Conservation (phyloP, 2,329 filamentous ascomycete species). For the Pseudogymnoascus sp. region DNA sequence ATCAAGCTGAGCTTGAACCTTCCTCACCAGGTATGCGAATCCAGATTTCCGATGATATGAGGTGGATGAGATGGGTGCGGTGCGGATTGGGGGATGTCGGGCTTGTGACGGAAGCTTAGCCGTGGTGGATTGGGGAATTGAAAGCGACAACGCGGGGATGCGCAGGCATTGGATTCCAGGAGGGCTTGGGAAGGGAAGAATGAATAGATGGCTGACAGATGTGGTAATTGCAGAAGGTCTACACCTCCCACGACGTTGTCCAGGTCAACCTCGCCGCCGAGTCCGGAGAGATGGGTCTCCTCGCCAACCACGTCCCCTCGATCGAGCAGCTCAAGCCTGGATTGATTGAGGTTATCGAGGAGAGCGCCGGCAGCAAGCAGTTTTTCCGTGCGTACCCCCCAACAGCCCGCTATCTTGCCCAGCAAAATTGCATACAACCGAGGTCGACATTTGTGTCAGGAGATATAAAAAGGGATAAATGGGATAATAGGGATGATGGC, state of each 20-base stretch:
- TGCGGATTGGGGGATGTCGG: not conserved
- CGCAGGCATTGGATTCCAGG: not conserved
- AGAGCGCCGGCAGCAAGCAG: conserved; percentile 82
- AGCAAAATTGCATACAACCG: not conserved
- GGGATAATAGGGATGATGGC: not conserved
- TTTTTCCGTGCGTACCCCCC: conserved; percentile 76
- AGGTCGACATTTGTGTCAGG: not conserved
- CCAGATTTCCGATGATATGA: conserved; percentile 1
- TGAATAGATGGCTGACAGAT: conserved; percentile 23
- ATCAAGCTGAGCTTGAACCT: conserved; percentile 98
- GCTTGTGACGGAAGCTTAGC: not conserved
- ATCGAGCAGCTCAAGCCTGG: conserved; percentile 99
- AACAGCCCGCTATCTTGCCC: too few species aligned
- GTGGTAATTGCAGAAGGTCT: conserved; percentile 50
- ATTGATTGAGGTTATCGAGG: conserved; percentile 90
- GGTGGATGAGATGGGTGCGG: not conserved
- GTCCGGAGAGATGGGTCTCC: conserved; percentile 98
- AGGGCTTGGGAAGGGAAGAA: conserved; percentile 17
- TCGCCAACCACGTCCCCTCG: conserved; percentile 96
- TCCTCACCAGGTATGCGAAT: conserved; percentile 82
- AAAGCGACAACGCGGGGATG: not conserved
- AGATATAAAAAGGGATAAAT: not conserved
- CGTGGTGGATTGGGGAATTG: not conserved
- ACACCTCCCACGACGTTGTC: conserved; percentile 62
- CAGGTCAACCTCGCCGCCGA: conserved; percentile 99